Conservation (phyloP, 2,329 filamentous ascomycete species). For the Sarocladium oryzae region DNA sequence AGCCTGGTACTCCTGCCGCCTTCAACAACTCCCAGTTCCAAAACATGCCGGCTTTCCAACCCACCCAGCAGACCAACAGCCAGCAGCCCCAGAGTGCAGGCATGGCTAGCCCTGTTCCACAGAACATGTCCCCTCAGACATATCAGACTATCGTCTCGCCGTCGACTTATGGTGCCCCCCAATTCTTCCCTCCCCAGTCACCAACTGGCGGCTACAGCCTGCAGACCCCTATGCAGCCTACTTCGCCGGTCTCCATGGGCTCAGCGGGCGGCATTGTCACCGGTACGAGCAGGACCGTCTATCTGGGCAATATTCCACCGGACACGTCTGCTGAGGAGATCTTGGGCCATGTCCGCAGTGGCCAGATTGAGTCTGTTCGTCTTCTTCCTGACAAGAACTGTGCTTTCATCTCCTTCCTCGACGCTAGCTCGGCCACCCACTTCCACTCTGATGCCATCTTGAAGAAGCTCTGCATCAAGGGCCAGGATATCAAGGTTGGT, state of each 20-base stretch:
- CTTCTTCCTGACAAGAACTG: slow-evolving; percentile 98
- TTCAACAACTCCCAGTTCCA: slow-evolving; percentile 92
- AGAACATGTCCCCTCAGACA: slow-evolving; percentile 70
- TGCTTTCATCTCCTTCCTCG: slow-evolving; percentile 97
- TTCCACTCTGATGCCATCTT: slow-evolving; percentile 99
- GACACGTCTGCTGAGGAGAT: slow-evolving; percentile 97
- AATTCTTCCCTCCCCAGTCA: slow-evolving; percentile 84
- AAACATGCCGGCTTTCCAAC: slow-evolving; percentile 70
- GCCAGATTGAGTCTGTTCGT: slow-evolving; percentile 97
- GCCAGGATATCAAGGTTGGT: slow-evolving; percentile 98
- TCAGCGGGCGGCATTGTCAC: slow-evolving; percentile 65
- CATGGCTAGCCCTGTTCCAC: slow-evolving; percentile 67
- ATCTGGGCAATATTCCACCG: slow-evolving; percentile 95
- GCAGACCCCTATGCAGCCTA: slow-evolving; percentile 53
- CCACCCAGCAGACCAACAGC: slow-evolving; percentile 42
- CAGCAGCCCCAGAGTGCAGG: slow-evolving; percentile 53
- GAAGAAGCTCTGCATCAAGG: slow-evolving; percentile 98
- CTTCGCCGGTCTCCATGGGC: slow-evolving; percentile 67
- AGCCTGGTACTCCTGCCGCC: slow-evolving; percentile 83
- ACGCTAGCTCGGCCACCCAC: slow-evolving; percentile 94
- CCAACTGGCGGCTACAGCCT: slow-evolving; percentile 69
- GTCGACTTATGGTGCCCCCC: slow-evolving; percentile 72
- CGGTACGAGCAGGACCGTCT: slow-evolving; percentile 92
- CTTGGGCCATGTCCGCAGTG: slow-evolving; percentile 88
- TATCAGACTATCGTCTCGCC: slow-evolving; percentile 85